Evolutionary conservation across 345 rosid genomes (phyloP).

Genomic region (Laguncularia racemosa): DNA sequence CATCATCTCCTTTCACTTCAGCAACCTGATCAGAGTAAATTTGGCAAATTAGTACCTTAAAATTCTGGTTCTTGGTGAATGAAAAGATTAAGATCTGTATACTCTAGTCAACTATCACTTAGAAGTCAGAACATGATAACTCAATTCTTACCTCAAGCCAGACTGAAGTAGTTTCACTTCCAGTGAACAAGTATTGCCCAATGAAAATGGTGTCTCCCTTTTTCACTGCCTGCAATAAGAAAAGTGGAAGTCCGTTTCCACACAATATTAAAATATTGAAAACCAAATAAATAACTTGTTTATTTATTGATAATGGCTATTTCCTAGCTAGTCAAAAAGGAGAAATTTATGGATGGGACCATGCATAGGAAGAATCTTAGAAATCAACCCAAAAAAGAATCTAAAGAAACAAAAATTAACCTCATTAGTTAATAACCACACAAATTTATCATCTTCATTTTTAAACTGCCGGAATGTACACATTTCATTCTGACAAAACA

Average conservation of each 20-base stretch:
- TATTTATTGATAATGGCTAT: no score
- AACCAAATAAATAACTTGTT: neutral
- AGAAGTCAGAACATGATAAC: neutral
- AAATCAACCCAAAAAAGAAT: no score
- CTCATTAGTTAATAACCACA: no score
- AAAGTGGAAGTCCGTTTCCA: slow-evolving; percentile 9
- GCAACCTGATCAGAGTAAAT: slow-evolving; percentile 45
- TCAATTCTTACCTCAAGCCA: slow-evolving; percentile 77
- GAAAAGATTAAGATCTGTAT: neutral
- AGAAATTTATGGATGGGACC: no score
- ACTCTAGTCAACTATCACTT: neutral
- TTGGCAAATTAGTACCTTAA: slow-evolving; percentile 4
- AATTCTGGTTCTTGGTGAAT: neutral
- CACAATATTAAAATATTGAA: neutral
- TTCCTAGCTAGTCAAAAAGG: no score
- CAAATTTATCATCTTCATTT: no score
- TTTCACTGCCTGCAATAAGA: slow-evolving; percentile 70
- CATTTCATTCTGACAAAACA: no score
- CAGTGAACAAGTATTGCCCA: slow-evolving; percentile 93
- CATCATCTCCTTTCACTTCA: slow-evolving; percentile 79
- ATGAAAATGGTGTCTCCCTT: slow-evolving; percentile 88
- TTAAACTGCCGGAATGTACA: no score
- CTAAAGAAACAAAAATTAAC: no score
- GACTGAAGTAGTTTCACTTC: slow-evolving; percentile 96
- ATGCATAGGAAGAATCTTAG: no score